Evolutionary conservation across 2,329 filamentous ascomycete genomes (phyloP), one percentile per base, ranked within the genome.

Genomic region (Nectriaceae sp.): DNA sequence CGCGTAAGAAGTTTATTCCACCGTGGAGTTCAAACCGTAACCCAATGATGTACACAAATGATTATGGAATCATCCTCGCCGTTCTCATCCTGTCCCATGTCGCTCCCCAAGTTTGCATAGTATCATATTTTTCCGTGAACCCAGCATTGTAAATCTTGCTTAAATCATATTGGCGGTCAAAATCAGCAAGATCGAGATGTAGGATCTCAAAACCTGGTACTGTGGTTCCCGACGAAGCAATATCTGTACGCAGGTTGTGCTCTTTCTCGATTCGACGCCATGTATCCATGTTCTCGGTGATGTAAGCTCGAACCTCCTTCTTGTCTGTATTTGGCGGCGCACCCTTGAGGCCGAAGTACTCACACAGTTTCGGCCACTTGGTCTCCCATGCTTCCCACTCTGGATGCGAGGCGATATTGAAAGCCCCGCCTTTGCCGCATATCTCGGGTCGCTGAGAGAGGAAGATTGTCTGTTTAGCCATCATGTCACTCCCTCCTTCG

Each of bases 121-220:
- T 58, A 11, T 52, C 54, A 8, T 47, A 44, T 26, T 44, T 29
- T 39, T 59, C 52, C 5, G 5, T 5, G 21, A 59, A 57, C 5
- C 56, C 54, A 8, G 53, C 54, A 11, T 41, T 40, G 4, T 47
- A 44, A 6, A 44, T 18, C 4, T 21, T n/a, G 31, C 49, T 46
- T 18, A 57, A 31, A 22, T 59, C 54, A n/a, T 50, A 52, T 31
- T 56, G 44, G 11, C 56, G 38, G n/a, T 57, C 50, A 49, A 57
- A 59, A 36, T 57, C 54, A 18, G 19, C 2, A 54, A 47, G 15
- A 56, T 4, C 54, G 55, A 57, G 13, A 56, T 49, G 11, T 52
- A 47, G 3, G 39, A 38, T 8, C 16, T 36, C 56, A 52, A 52
- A 1, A 41, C 37, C n/a, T 48, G 44, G 13, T 21, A 2, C 51